Evolutionary conservation across 805 yeast genomes (phyloP).

Genomic region (Middelhovenomyces tepae): DNA sequence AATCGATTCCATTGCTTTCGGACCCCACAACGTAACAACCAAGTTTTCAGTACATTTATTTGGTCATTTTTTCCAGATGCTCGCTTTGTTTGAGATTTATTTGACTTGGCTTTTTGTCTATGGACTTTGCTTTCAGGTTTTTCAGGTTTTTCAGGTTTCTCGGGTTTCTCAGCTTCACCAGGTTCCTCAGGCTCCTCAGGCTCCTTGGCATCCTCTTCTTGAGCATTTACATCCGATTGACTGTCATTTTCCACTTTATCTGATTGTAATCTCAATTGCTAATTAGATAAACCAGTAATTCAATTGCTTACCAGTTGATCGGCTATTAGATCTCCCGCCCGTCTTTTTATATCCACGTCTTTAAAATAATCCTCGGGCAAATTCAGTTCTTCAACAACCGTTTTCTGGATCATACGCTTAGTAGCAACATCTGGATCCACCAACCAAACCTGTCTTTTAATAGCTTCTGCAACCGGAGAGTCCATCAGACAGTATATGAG

Average conservation of each 20-base stretch:
- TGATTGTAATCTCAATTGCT: background rate
- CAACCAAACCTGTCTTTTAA: constrained; percentile 7
- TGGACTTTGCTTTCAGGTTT: constrained; percentile 1
- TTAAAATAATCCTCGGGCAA: constrained; percentile 15
- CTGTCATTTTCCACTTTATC: background rate
- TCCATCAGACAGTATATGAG: too few species aligned
- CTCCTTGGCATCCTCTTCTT: constrained; percentile 1
- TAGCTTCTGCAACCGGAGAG: constrained; percentile 8
- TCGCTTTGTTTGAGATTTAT: background rate
- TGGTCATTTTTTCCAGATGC: constrained; percentile 11
- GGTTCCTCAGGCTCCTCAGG: background rate
- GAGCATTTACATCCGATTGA: background rate
- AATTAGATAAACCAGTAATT: background rate
- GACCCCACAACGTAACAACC: constrained; percentile 22
- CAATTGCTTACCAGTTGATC: constrained; percentile 11
- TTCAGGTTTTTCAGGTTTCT: background rate
- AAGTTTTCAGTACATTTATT: constrained; percentile 20
- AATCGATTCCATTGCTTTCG: constrained; percentile 20
- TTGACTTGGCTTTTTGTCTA: background rate
- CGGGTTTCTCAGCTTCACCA: background rate
- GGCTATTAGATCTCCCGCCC: constrained; percentile 12
- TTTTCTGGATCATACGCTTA: constrained; percentile 11
- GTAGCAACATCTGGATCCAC: constrained; percentile 19
- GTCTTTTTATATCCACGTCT: constrained; percentile 11
- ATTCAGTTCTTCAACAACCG: constrained; percentile 11